These are phyloP conservation scores for Phialophora macrospora DNA, from an alignment of 2,329 filamentous ascomycete genomes.

Conservation along the genomic window DNA sequence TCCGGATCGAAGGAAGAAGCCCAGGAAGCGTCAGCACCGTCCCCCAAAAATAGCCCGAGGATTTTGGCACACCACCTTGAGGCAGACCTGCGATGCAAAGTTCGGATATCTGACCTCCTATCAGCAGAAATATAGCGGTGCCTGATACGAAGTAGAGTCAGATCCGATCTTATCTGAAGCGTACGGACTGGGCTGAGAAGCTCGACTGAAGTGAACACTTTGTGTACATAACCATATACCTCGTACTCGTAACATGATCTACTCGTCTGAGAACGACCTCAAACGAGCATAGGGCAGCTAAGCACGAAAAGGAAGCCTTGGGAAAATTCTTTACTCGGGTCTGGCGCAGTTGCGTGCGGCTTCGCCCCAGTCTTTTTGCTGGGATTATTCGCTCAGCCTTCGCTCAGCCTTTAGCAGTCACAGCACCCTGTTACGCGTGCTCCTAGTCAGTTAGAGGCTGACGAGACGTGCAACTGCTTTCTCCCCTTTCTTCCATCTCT, in stretches of 20 bases:
- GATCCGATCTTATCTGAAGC: neutral
- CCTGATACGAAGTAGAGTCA: neutral
- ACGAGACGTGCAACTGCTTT: constrained; percentile 10
- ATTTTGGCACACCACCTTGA: neutral
- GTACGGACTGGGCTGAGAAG: neutral
- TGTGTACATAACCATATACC: neutral
- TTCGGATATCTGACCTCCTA: neutral
- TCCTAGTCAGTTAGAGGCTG: constrained; percentile 19
- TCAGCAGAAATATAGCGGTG: neutral
- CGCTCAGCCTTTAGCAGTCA: constrained; percentile 7
- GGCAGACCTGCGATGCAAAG: neutral
- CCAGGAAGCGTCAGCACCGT: neutral
- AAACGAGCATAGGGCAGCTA: neutral
- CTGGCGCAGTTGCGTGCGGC: neutral
- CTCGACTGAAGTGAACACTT: neutral
- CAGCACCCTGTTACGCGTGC: constrained; percentile 8
- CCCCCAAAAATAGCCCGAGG: neutral
- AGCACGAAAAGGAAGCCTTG: neutral
- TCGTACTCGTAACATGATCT: neutral
- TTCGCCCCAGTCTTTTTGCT: neutral
- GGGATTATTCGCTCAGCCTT: constrained; percentile 10
- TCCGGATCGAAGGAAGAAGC: neutral
- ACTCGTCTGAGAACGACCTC: neutral
- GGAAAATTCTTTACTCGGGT: neutral
- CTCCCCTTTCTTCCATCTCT: constrained; percentile 15